These are phyloP conservation scores for Rhododendron simsii DNA, from an alignment of 148 eudicot species.

Conservation along the genomic window DNA sequence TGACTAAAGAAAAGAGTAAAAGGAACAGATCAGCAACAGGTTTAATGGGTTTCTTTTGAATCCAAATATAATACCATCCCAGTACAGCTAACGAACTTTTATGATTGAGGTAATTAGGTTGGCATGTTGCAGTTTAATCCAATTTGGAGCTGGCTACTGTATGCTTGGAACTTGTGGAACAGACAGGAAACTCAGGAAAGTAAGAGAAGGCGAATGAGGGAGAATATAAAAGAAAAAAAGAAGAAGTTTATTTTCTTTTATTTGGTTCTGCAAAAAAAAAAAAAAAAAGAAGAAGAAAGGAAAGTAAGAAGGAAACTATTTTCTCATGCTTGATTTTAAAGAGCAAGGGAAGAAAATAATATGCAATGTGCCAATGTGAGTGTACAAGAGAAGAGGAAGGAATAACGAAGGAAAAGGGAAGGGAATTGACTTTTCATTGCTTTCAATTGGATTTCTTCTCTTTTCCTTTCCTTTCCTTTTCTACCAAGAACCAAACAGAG, in stretches of 20 bases:
- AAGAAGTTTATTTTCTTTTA: background rate
- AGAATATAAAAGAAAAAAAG: background rate
- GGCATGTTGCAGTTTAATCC: background rate
- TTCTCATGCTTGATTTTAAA: background rate
- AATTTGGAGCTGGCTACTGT: background rate
- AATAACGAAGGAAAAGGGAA: background rate
- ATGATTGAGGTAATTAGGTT: background rate
- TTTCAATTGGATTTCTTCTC: background rate
- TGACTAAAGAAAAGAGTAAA: background rate
- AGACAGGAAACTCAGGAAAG: background rate
- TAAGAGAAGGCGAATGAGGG: background rate
- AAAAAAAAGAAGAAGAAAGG: background rate
- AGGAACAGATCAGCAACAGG: background rate
- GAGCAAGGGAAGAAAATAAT: background rate
- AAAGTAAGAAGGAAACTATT: background rate
- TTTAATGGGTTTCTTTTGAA: constrained; percentile 17
- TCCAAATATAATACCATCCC: background rate
- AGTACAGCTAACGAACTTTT: background rate
- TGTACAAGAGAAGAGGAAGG: background rate
- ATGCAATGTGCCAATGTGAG: background rate
- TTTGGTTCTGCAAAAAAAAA: background rate
- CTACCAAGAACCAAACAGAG: background rate
- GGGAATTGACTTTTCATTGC: background rate
- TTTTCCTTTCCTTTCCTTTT: background rate
- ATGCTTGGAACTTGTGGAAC: background rate